These are phyloP conservation scores for Onygena corvina DNA, from an alignment of 2,329 filamentous ascomycete genomes.

Conservation along the genomic window DNA sequence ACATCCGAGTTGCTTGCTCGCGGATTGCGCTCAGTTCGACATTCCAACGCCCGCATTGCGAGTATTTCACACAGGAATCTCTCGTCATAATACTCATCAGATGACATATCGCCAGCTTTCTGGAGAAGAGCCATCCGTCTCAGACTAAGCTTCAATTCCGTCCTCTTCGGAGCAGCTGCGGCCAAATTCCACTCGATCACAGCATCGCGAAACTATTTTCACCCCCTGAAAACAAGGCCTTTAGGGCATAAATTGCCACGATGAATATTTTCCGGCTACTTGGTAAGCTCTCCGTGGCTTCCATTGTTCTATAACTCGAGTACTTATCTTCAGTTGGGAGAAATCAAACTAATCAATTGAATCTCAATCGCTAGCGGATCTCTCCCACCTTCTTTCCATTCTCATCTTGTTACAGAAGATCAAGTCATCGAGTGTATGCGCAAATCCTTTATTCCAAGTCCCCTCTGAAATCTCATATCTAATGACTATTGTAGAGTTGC, in stretches of 20 bases:
- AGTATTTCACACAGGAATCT: neutral
- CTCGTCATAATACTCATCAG: neutral
- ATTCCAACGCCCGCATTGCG: neutral
- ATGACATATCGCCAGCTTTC: neutral
- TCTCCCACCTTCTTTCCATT: conserved; percentile 90
- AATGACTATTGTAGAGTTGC: conserved; percentile 57
- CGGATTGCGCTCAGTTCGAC: neutral
- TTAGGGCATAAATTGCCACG: conserved; percentile 21
- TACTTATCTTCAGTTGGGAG: too few species aligned
- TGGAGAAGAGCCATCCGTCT: neutral
- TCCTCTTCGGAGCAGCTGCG: neutral
- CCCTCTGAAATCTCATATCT: neutral
- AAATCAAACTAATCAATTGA: conserved; percentile 14
- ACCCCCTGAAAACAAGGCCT: neutral
- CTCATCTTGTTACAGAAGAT: conserved; percentile 95
- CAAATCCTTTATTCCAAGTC: neutral
- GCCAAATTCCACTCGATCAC: neutral
- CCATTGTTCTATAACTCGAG: too few species aligned
- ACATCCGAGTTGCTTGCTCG: conserved; percentile 19
- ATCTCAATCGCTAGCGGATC: conserved; percentile 53
- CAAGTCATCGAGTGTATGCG: conserved; percentile 70
- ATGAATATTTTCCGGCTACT: conserved; percentile 62
- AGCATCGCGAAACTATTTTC: neutral
- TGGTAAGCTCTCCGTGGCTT: conserved; percentile 38
- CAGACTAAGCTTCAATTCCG: neutral